Evolutionary conservation across 805 yeast species (phyloP).

Genomic region (Candida sphagnicola): DNA sequence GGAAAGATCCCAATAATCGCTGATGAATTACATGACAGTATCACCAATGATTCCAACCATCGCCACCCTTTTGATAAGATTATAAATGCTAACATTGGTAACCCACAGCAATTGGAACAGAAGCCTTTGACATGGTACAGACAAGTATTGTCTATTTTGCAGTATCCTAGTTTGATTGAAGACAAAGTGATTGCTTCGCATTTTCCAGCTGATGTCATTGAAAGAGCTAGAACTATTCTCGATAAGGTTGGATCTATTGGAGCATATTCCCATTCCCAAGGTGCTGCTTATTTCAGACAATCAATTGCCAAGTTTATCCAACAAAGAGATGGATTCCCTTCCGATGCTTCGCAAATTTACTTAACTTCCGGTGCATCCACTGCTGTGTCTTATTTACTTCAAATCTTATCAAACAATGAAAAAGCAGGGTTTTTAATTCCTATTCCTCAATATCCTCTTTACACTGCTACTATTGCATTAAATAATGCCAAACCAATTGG

Average conservation of each 20-base stretch:
- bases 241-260: conserved; percentile 77
- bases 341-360: conserved; percentile 70
- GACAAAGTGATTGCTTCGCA: conserved; percentile 21
- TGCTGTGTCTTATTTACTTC: conserved; percentile 79
- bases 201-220: conserved; percentile 65
- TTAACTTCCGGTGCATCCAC: conserved; percentile 94
- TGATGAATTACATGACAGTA: conserved; percentile 65
- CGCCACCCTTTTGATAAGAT: conserved; percentile 74
- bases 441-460: conserved; percentile 96
- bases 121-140: conserved; percentile 93
- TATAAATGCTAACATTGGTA: conserved; percentile 92
- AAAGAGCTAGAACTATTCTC: conserved; percentile 63
- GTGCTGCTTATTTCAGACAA: conserved; percentile 66
- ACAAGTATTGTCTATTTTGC: conserved; percentile 80
- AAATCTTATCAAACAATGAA: conserved; percentile 63
- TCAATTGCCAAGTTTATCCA: conserved; percentile 79
- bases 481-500: conserved; percentile 81
- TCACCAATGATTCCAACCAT: conserved; percentile 44
- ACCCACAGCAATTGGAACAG: conserved; percentile 96
- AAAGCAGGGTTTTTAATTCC: conserved; percentile 84
- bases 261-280: conserved; percentile 93
- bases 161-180: conserved; percentile 69
- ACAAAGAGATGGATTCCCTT: conserved; percentile 65
- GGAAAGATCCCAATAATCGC: conserved; percentile 94
- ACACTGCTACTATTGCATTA: conserved; percentile 90